Base-by-base conservation (phyloP, 1,139 yeast genomes). In the Debaryomyces robertsiae region DNA sequence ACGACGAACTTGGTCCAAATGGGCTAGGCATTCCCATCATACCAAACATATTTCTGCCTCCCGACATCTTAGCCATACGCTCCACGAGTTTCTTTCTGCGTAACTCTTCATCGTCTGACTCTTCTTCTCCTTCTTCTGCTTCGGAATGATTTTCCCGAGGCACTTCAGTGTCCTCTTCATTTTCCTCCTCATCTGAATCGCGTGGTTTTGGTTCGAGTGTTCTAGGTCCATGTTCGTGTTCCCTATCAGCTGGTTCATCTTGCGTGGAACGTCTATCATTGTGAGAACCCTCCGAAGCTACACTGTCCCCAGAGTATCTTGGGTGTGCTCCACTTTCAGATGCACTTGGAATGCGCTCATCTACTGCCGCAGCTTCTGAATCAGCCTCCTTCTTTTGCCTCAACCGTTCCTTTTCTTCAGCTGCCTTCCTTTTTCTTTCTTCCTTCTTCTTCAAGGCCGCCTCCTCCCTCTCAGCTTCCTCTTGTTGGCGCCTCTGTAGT, bases 51-150 rank as follows among this genome's bases (percentile, higher is more conserved):
- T 94, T 94, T 58, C 95, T 84, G 10, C 96, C 96, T 13, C 91
- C 91, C 0, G 98, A 87, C 18, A 94, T 77, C 54, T 85, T 89
- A 14, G 99, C 98, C 97, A 93, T 93, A 50, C 98, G 79, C 52
- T 88, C 96, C 25, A 95, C 84, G 43, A 93, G 73, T 11, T 83
- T 89, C 44, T 85, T 77, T 54, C 95, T 79, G 46, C 84, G 80
- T 13, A 84, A 73, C 50, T 89, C 96, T 58, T 90, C 98, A 36
- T 82, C 84, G 32, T 84, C 91, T 32, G 77, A 67, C 1, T 60
- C 68, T 5, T 56, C 65, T n/a, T 50, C 60, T 2, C 47, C 61
- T 2, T 47, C 64, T 2, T 49, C 63, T 2, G 45, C 58, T n/a
- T 53, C 63, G 6, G 41, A 54, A 4, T 41, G 49, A 3, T 46